Evolutionary conservation across 1,284 basidiomycete genomes (phyloP).

Genomic region (Trichosporon inkin): DNA sequence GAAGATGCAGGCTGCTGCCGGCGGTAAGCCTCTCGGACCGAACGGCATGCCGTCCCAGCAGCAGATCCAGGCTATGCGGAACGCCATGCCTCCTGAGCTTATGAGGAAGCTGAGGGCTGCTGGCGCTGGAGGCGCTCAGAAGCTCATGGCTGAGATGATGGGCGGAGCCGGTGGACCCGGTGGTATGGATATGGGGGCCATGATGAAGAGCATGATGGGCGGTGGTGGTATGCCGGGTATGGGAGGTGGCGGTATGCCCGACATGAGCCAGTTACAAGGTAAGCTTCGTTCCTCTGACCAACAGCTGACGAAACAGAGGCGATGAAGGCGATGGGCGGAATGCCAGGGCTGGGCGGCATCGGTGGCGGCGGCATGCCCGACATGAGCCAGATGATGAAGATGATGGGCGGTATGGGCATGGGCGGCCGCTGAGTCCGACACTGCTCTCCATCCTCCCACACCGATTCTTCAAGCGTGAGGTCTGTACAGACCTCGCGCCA

Average conservation of each 20-base stretch:
- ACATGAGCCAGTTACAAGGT: constrained; percentile 53
- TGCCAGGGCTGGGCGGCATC: constrained; percentile 55
- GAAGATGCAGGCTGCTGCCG: constrained; percentile 80
- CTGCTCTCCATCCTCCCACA: too few relatives aligned
- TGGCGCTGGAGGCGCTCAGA: constrained; percentile 74
- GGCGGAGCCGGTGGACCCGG: constrained; percentile 55
- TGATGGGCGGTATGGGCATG: constrained; percentile 50
- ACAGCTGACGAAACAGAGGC: constrained; percentile 52
- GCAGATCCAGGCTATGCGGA: constrained; percentile 88
- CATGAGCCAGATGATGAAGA: constrained; percentile 50
- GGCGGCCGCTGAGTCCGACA: constrained; percentile 10
- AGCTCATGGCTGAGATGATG: constrained; percentile 96
- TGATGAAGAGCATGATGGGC: constrained; percentile 51
- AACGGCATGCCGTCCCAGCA: constrained; percentile 82
- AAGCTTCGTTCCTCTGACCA: neutral
- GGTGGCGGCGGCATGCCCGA: constrained; percentile 51
- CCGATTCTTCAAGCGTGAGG: too few relatives aligned
- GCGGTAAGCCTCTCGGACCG: constrained; percentile 74
- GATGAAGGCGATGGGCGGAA: constrained; percentile 64
- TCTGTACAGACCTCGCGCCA: too few relatives aligned
- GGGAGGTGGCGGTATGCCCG: constrained; percentile 47
- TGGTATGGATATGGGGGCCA: constrained; percentile 66
- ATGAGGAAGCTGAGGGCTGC: constrained; percentile 74
- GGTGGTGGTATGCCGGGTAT: constrained; percentile 32
- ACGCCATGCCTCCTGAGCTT: constrained; percentile 84